phyloP scores from a whole-genome alignment of 2,329 filamentous ascomycete species.

The Atkinsonella hypoxylon region DNA sequence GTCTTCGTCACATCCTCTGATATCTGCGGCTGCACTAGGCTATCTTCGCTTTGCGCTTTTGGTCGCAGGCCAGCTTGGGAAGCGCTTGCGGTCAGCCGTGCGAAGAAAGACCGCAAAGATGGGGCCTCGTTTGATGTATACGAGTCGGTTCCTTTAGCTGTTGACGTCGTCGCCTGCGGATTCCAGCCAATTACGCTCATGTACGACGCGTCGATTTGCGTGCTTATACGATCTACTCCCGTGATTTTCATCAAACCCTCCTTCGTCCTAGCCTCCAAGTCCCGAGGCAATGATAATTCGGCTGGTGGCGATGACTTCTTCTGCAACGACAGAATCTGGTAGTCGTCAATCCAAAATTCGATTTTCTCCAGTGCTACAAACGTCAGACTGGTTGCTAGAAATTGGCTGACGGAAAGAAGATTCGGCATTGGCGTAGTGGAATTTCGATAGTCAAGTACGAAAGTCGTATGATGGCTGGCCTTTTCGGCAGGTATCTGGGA shows the following conservation, averaged over 20 bases:
- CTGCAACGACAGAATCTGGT: slow-evolving; percentile 61
- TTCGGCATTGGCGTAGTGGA: slow-evolving; percentile 77
- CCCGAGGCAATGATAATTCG: slow-evolving; percentile 59
- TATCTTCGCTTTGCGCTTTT: slow-evolving; percentile 51
- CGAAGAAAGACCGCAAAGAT: slow-evolving; percentile 70
- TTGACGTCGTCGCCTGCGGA: slow-evolving; percentile 31
- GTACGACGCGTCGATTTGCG: slow-evolving; percentile 83
- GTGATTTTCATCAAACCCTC: slow-evolving; percentile 81
- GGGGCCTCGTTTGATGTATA: slow-evolving; percentile 39
- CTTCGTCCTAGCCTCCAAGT: slow-evolving; percentile 71
- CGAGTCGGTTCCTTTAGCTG: slow-evolving; percentile 32
- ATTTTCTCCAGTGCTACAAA: slow-evolving; percentile 84
- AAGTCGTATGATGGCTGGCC: slow-evolving; percentile 65
- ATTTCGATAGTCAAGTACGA: slow-evolving; percentile 89
- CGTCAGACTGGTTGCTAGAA: slow-evolving; percentile 86
- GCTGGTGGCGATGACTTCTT: slow-evolving; percentile 79
- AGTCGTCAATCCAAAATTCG: slow-evolving; percentile 84
- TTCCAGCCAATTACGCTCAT: slow-evolving; percentile 86
- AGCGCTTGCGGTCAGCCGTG: slow-evolving; percentile 51
- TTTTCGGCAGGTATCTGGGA: slow-evolving; percentile 59
- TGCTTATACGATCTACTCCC: slow-evolving; percentile 71
- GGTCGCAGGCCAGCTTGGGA: slow-evolving; percentile 37
- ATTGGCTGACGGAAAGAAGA: slow-evolving; percentile 77
- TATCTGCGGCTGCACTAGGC: slow-evolving; percentile 47
- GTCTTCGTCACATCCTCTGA: slow-evolving; percentile 59